Evolutionary conservation across 257 asterid genomes (phyloP).

Genomic region (Ligustrum vulgare): DNA sequence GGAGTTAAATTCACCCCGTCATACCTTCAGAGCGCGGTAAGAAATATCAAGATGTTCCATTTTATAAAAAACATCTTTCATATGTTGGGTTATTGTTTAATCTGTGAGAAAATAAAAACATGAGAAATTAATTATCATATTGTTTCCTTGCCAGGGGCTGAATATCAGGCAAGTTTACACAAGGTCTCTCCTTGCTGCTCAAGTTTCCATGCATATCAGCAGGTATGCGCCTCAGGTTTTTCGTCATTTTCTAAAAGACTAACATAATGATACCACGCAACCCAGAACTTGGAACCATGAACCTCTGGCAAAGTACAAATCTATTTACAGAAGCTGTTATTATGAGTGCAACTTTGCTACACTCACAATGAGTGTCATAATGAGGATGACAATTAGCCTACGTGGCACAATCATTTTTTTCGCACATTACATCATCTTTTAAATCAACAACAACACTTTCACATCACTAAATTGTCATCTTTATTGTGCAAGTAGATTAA

Average conservation of each 20-base stretch:
- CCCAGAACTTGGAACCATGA: neutral
- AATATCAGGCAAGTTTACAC: conserved; percentile 41
- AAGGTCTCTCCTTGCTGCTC: conserved; percentile 51
- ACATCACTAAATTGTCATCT: no score
- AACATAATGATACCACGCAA: neutral
- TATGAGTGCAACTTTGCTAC: no score
- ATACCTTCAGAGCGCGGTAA: conserved; percentile 45
- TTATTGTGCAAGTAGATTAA: no score
- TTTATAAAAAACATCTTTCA: neutral
- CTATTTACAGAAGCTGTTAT: neutral
- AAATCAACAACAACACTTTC: no score
- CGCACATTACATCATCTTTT: no score
- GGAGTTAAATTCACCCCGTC: conserved; percentile 57
- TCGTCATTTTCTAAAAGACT: neutral
- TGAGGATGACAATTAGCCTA: no score
- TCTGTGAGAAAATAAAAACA: neutral
- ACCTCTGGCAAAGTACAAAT: neutral
- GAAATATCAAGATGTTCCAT: conserved; percentile 16
- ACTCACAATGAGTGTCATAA: no score
- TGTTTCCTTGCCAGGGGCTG: conserved; percentile 36
- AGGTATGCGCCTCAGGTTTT: conserved; percentile 26
- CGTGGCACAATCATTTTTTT: no score
- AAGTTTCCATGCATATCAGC: conserved; percentile 65
- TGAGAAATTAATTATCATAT: neutral
- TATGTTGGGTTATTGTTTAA: neutral